Evolutionary conservation across 2,329 filamentous ascomycete genomes (phyloP), one percentile per base, ranked within the genome.

Genomic region (Diaporthe vaccinii): DNA sequence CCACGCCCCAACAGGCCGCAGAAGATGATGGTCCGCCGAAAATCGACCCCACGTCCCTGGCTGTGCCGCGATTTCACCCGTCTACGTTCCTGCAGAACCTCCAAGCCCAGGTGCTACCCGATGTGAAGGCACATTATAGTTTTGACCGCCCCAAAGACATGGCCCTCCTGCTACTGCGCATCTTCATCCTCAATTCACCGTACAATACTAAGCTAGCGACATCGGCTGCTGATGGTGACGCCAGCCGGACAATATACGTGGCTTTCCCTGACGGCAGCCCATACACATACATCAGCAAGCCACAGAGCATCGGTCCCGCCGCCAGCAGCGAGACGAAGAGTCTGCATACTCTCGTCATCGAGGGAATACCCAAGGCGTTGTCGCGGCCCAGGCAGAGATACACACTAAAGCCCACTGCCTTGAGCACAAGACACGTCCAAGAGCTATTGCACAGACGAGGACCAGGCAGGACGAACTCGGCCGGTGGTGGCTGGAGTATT

Each of bases 91-190:
- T 97, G 51, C 90, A 91, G 78, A 93, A 93, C 78, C 89, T 98
- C 2, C 93, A 96, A 78, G 87, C 88, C 55, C 92, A 96, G 80
- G 89, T 95, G 25, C 87, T 94, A 1, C 94, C 95, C 1, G 89
- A 97, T 75, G 90, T 96, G 79, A 97, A 97, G 83, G 93, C 94
- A 7, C 94, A 97, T 83, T 97, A 95, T 82, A 93, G 94, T 79
- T 90, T 97, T 76, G 92, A 93, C 78, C 90, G 93, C n/a, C 93
- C 94, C 72, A 87, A 89, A 72, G 87, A 88, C 1, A 86, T 93
- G n/a, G 91, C 94, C 0, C 85, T 97, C 5, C 89, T 94, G 1
- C 87, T 97, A 36, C 85, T 97, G n/a, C 91, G 95, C 69, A 92
- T 97, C 61, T 94, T 95, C 80, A 90, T 96, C 75, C 86, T 95